Evolutionary conservation across 495 filamentous ascomycete genomes (phyloP), one percentile per base, ranked within the genome.

Genomic region (Annulohypoxylon stygium): DNA sequence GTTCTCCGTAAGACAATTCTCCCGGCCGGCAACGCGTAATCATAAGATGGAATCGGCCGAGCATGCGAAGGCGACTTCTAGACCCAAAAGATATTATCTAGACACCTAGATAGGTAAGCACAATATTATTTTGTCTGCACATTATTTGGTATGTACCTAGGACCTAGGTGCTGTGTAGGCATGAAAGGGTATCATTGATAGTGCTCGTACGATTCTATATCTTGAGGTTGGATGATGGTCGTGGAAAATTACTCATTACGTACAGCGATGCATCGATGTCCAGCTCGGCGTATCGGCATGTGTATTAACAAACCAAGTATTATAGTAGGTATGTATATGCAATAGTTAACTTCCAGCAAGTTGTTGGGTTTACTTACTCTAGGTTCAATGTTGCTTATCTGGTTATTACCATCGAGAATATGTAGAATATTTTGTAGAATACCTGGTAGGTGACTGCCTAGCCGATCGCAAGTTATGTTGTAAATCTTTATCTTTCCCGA

Each of bases 211-310:
- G 65, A 73, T 73, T 61, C 45, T 26, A 7, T 14, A 39, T 51
- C 58, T 64, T 1, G 39, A 53, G 37, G 55, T 66, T 69, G 65
- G 33, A 65, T 69, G 66, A 61, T 69, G 39, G 50, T 43, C 71
- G 48, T 74, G 16, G 37, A 69, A 58, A 65, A 50, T 69, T 74
- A 69, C 71, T 59, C 26, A 41, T 69, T 74, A 66, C 61, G 71
- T 74, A 65, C 30, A 53, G 43, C 33, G 45, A 45, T 62, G 69
- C 48, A 61, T 65, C 47, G 53, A 41, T 55, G 60, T 25, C 30
- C 26, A 53, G 54, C 34, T 50, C 54, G 54, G 55, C 70, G 59
- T 69, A 39, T 69, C 61, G 70, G 64, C 70, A 63, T 64, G 67
- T 30, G 30, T 30, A 30, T 30, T 30, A 6, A 30, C 30, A 30